Conservation (phyloP, 2,329 filamentous ascomycete species). For the Elsinoe ampelina region DNA sequence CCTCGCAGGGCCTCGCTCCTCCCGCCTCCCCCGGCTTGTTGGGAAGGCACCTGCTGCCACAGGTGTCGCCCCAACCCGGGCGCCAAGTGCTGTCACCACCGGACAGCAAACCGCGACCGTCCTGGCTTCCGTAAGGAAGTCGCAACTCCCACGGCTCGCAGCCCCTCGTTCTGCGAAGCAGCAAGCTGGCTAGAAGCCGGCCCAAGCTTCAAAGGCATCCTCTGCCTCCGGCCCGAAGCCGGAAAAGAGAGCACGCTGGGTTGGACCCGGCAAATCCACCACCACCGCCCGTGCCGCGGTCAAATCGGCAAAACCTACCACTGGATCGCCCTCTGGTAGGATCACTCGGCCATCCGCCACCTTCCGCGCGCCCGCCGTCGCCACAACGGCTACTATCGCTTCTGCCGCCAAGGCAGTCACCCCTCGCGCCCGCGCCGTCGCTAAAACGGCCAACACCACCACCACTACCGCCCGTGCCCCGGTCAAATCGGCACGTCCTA, state of each 20-base stretch:
- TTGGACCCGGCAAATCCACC: background rate
- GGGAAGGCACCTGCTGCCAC: slow-evolving; percentile 9
- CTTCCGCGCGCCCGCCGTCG: no score
- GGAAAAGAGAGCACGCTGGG: background rate
- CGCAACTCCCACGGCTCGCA: background rate
- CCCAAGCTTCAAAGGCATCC: background rate
- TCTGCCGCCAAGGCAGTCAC: no score
- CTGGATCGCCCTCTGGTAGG: no score
- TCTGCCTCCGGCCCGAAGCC: background rate
- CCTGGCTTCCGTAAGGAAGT: background rate
- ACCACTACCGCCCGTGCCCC: no score
- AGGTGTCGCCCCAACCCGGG: background rate
- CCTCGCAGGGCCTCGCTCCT: background rate
- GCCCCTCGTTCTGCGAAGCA: background rate
- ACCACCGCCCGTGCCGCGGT: no score
- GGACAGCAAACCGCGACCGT: background rate
- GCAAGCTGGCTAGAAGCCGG: background rate
- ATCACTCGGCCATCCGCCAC: no score
- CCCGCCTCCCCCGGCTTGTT: background rate
- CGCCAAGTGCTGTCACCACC: background rate
- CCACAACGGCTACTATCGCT: no score
- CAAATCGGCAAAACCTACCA: no score
- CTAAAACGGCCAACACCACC: no score
- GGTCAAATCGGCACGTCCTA: no score
- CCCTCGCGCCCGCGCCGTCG: no score